Conservation (phyloP, 805 yeast genomes). For the Saturnispora ahearnii region DNA sequence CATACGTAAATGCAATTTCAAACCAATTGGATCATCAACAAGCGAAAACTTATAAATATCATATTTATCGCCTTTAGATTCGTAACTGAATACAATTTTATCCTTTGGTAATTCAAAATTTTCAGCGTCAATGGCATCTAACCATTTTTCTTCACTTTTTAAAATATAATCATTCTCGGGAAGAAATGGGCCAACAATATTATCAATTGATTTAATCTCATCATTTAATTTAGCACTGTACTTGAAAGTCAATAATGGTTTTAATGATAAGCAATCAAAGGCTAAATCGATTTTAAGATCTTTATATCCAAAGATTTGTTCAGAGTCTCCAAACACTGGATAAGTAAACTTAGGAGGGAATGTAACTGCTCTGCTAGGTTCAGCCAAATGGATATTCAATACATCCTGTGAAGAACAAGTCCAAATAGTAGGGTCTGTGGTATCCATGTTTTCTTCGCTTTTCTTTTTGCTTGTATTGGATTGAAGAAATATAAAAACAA, state of each 20-base stretch:
- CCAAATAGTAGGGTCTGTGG: constrained; percentile 43
- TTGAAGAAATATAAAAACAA: not conserved
- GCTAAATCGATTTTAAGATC: constrained; percentile 57
- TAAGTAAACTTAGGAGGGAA: constrained; percentile 81
- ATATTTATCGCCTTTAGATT: constrained; percentile 31
- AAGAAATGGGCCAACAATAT: constrained; percentile 45
- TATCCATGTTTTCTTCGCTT: constrained; percentile 12
- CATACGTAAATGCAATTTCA: constrained; percentile 54
- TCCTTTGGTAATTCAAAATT: constrained; percentile 27
- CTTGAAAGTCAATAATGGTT: constrained; percentile 60
- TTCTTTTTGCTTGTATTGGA: too few species aligned
- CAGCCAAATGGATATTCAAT: constrained; percentile 41
- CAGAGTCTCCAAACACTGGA: constrained; percentile 89
- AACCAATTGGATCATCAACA: constrained; percentile 27
- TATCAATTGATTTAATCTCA: constrained; percentile 52
- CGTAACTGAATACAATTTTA: constrained; percentile 16
- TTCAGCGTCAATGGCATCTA: constrained; percentile 43
- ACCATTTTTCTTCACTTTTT: constrained; percentile 65
- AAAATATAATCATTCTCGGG: constrained; percentile 49
- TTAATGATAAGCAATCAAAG: constrained; percentile 66
- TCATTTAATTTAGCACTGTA: constrained; percentile 45
- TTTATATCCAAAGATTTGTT: constrained; percentile 77
- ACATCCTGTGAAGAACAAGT: constrained; percentile 65
- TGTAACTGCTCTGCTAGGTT: constrained; percentile 46
- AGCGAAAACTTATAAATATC: constrained; percentile 45